Evolutionary conservation across 345 rosid genomes (phyloP).

Genomic region (Aegle marmelos): DNA sequence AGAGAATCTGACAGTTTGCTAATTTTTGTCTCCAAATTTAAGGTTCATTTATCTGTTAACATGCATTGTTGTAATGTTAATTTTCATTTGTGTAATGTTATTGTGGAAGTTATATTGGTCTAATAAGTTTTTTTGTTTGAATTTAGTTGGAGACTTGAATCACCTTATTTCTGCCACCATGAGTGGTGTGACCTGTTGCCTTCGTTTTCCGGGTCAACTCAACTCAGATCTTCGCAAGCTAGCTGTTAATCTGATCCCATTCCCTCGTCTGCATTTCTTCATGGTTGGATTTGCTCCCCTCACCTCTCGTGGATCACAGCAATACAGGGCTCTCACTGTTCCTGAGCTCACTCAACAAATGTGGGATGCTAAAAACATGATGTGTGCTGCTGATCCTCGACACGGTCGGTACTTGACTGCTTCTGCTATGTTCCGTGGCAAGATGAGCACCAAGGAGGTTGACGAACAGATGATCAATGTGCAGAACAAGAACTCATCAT

Average conservation of each 20-base stretch:
- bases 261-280: constrained; percentile 76
- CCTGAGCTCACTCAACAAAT: constrained; percentile 67
- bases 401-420: constrained; percentile 57
- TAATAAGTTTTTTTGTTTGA: not conserved
- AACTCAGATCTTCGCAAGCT: constrained; percentile 76
- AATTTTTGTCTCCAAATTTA: not conserved
- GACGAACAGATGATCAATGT: constrained; percentile 76
- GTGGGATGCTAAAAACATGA: constrained; percentile 57
- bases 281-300: constrained; percentile 77
- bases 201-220: constrained; percentile 74
- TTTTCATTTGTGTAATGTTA: not conserved
- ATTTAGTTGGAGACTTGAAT: constrained; percentile 66
- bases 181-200: constrained; percentile 80
- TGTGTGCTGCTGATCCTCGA: constrained; percentile 55
- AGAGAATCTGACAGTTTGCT: not conserved
- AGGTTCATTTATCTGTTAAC: too few species aligned
- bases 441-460: constrained; percentile 60
- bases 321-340: constrained; percentile 65
- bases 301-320: constrained; percentile 77
- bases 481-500: constrained; percentile 77
- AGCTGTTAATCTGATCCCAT: constrained; percentile 69
- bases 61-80: not conserved
- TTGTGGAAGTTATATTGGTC: not conserved
- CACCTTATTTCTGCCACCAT: constrained; percentile 77
- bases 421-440: constrained; percentile 79